Evolutionary conservation across 2,329 filamentous ascomycete species (phyloP).

Genomic region (Curvularia verruculosa): DNA sequence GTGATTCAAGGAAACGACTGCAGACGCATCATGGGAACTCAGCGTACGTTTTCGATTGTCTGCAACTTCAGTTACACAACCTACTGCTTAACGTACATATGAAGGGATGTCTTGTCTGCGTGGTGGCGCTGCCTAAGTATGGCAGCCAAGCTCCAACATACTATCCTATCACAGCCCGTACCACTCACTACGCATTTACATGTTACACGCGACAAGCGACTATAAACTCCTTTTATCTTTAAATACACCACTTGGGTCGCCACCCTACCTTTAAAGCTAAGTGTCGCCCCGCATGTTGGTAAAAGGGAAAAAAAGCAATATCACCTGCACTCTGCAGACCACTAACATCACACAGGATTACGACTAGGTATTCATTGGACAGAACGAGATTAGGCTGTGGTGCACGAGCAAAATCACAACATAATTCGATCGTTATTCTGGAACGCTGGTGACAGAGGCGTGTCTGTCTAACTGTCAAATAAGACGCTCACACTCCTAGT

Average conservation of each 20-base stretch:
- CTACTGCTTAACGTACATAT: slow-evolving; percentile 9
- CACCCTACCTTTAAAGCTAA: not conserved
- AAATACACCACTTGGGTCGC: not conserved
- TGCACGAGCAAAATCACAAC: not conserved
- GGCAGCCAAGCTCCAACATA: slow-evolving; percentile 9
- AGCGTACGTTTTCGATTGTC: not conserved
- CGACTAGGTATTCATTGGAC: slow-evolving; percentile 25
- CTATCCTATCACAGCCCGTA: slow-evolving; percentile 18
- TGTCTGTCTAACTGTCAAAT: not conserved
- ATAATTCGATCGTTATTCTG: not conserved
- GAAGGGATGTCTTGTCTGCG: slow-evolving; percentile 17
- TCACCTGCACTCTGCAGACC: not conserved
- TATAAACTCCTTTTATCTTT: not conserved
- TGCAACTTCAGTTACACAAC: slow-evolving; percentile 16
- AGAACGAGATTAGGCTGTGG: slow-evolving; percentile 1
- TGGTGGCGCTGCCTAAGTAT: slow-evolving; percentile 13
- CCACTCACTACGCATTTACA: slow-evolving; percentile 1
- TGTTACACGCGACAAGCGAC: slow-evolving; percentile 18
- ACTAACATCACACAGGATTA: slow-evolving; percentile 11
- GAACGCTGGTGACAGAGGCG: not conserved
- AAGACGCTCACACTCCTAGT: not conserved
- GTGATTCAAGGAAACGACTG: slow-evolving; percentile 4
- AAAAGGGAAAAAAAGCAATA: not conserved
- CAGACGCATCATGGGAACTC: slow-evolving; percentile 6
- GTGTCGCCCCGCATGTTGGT: not conserved